Percentiles rank a stretch among this genome's conserved stretches.
phyloP scores from a whole-genome alignment of 2,329 filamentous ascomycete species.

The Davidsoniella virescens region DNA sequence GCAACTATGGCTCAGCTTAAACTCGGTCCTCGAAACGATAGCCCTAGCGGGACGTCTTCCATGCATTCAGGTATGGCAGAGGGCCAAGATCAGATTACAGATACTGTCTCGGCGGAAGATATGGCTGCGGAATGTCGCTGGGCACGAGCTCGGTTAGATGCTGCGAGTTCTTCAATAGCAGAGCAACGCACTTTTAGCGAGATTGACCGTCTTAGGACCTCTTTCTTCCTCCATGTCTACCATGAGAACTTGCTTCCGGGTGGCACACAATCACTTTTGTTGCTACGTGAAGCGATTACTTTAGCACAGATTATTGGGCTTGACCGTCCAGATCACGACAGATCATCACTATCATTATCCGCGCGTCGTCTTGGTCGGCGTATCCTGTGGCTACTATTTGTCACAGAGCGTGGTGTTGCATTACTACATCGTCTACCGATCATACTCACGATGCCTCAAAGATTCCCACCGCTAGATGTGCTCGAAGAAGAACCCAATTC shows the following conservation, averaged over 20 bases:
- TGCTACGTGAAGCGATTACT: conserved; percentile 34
- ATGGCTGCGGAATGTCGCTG: conserved; percentile 24
- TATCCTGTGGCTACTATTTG: conserved; percentile 31
- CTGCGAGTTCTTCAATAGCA: conserved; percentile 15
- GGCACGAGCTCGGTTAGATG: conserved; percentile 11
- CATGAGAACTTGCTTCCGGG: conserved; percentile 32
- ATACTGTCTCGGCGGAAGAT: conserved; percentile 19
- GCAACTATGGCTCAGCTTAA: conserved; percentile 33
- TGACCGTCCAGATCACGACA: conserved; percentile 20
- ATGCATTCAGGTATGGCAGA: too few species aligned
- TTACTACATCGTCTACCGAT: conserved; percentile 34
- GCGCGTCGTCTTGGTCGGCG: conserved; percentile 30
- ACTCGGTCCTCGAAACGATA: conserved; percentile 17
- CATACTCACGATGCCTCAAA: conserved; percentile 24
- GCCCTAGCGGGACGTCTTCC: conserved; percentile 15
- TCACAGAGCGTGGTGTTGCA: conserved; percentile 33
- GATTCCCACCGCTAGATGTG: conserved; percentile 20
- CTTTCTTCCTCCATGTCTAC: conserved; percentile 36
- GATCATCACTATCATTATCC: conserved; percentile 3
- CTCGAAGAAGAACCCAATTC: neutral
- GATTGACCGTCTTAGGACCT: conserved; percentile 27
- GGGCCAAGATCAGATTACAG: conserved; percentile 13
- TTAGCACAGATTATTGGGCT: conserved; percentile 33
- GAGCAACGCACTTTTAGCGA: conserved; percentile 13
- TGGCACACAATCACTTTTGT: conserved; percentile 29